phyloP scores from a whole-genome alignment of 1,139 yeast genomes.

The Taiozyma sp. region DNA sequence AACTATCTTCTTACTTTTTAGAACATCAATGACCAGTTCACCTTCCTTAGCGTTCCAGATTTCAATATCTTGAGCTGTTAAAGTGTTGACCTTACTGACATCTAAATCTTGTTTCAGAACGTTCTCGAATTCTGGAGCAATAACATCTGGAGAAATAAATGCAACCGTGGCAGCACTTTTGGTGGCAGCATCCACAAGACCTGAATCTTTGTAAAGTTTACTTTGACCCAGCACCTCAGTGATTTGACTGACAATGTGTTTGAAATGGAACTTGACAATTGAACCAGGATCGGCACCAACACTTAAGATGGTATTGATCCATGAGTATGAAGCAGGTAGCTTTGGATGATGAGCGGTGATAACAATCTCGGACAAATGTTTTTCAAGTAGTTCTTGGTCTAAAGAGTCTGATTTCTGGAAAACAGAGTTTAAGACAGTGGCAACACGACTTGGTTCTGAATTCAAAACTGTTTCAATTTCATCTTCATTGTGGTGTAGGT shows the following conservation, averaged over 20 bases:
- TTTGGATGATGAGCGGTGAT: conserved; percentile 49
- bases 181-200: conserved; percentile 26
- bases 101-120: conserved; percentile 40
- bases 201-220: conserved; percentile 19
- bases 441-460: conserved; percentile 27
- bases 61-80: conserved; percentile 41
- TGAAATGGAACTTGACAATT: conserved; percentile 41
- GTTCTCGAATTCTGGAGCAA: conserved; percentile 48
- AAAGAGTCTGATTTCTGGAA: conserved; percentile 32
- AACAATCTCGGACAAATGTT: conserved; percentile 42
- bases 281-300: conserved; percentile 62
- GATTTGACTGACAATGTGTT: conserved; percentile 33
- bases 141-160: conserved; percentile 61
- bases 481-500: conserved; percentile 26
- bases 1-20: conserved; percentile 36
- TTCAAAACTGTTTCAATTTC: conserved; percentile 19
- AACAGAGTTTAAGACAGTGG: conserved; percentile 42
- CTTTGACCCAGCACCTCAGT: conserved; percentile 23
- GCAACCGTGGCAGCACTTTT: conserved; percentile 60
- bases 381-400: conserved; percentile 31
- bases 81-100: conserved; percentile 22
- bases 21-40: conserved; percentile 61
- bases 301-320: conserved; percentile 76
- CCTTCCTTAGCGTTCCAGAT: conserved; percentile 74
- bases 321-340: conserved; percentile 44